These are phyloP conservation scores for Gracilaria domingensis DNA, from an alignment of 23 red algal species.

Conservation along the genomic window DNA sequence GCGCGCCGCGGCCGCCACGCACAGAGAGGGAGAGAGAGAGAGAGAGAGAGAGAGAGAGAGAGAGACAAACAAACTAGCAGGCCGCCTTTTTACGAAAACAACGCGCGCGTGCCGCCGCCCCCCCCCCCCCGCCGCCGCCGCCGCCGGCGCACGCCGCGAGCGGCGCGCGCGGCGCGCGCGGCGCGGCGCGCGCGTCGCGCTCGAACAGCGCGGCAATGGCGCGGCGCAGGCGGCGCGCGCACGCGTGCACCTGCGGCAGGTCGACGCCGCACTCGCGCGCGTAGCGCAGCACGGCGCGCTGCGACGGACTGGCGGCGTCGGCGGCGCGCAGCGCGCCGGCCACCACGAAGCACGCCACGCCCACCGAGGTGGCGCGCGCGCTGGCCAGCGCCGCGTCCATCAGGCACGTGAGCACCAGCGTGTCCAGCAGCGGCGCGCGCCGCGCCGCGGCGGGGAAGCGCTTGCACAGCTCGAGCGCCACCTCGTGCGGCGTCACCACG, in stretches of 20 bases:
- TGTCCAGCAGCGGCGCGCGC: background rate
- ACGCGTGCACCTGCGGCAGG: slow-evolving; percentile 42
- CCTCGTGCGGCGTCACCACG: slow-evolving; percentile 54
- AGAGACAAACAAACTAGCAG: too few species aligned
- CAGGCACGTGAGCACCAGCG: slow-evolving; percentile 24
- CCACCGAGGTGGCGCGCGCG: slow-evolving; percentile 42
- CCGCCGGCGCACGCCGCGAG: too few species aligned
- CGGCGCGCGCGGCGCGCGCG: too few species aligned
- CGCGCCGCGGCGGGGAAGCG: background rate
- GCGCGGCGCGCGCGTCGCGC: too few species aligned
- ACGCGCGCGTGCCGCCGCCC: too few species aligned
- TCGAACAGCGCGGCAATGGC: slow-evolving; percentile 3
- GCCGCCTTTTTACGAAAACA: too few species aligned
- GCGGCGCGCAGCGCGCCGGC: background rate
- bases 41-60: too few species aligned
- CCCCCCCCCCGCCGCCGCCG: too few species aligned
- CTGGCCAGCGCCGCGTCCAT: slow-evolving; percentile 11
- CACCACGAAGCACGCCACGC: slow-evolving; percentile 52
- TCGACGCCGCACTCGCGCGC: slow-evolving; percentile 23
- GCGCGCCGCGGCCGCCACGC: too few species aligned
- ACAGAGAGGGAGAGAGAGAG: too few species aligned
- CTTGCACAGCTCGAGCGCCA: background rate
- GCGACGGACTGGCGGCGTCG: too few species aligned
- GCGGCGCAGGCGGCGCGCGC: background rate
- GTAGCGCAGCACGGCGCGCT: background rate